These are phyloP conservation scores for Sarocladiaceae sp. DNA, from an alignment of 2,329 filamentous ascomycete genomes.

Conservation along the genomic window DNA sequence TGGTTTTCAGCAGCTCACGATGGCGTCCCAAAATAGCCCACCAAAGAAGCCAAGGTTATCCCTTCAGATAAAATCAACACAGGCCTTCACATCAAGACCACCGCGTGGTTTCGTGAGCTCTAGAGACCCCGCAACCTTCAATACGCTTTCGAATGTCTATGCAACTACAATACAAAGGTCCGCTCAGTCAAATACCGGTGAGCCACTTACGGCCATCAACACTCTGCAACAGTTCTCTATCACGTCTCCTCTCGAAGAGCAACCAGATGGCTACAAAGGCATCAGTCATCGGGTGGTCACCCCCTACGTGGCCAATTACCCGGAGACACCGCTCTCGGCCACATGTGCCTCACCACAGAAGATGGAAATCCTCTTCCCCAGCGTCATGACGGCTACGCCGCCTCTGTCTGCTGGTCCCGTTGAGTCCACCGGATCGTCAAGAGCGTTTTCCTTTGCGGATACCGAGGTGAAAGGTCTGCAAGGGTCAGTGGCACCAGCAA, in stretches of 20 bases:
- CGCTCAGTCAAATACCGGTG: constrained; percentile 36
- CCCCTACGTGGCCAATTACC: constrained; percentile 39
- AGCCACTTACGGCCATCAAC: constrained; percentile 45
- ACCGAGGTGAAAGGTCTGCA: background rate
- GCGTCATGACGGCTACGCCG: constrained; percentile 53
- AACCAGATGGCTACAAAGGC: constrained; percentile 18
- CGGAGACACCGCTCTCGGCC: constrained; percentile 42
- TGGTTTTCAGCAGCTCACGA: constrained; percentile 17
- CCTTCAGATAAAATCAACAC: constrained; percentile 45
- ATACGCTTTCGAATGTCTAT: constrained; percentile 61
- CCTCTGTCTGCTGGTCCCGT: constrained; percentile 39
- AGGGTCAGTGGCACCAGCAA: background rate
- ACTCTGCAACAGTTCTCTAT: constrained; percentile 27
- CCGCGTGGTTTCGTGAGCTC: constrained; percentile 34
- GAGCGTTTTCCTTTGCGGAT: constrained; percentile 2
- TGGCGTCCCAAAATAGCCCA: constrained; percentile 30
- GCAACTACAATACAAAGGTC: constrained; percentile 55
- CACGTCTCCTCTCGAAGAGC: constrained; percentile 21
- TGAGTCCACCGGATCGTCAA: background rate
- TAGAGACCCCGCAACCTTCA: constrained; percentile 56
- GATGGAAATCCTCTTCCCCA: constrained; percentile 43
- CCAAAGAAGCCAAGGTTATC: constrained; percentile 50
- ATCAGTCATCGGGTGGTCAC: constrained; percentile 31
- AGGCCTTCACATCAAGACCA: background rate
- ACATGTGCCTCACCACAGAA: constrained; percentile 43